phyloP scores from a whole-genome alignment of 129 eudicot genomes.

The Dittrichia graveolens region DNA sequence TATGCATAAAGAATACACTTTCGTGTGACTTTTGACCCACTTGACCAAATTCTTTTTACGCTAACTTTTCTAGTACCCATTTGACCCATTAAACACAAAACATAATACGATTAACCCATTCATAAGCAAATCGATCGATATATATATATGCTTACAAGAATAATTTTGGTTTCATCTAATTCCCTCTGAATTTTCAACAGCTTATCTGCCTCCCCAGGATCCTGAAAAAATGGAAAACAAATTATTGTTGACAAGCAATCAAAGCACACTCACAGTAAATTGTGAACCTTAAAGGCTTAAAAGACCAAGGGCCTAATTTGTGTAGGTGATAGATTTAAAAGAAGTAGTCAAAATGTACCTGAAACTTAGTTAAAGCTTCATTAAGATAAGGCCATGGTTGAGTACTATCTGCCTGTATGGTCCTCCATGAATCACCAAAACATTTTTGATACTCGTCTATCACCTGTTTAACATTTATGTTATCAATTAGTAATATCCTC shows the following conservation, averaged over 20 bases:
- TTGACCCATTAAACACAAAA: neutral
- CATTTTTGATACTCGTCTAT: conserved; percentile 81
- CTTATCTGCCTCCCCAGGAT: conserved; percentile 96
- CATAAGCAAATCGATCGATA: too few relatives aligned
- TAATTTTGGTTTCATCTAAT: conserved; percentile 95
- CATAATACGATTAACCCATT: neutral
- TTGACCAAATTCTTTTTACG: neutral
- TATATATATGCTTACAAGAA: conserved; percentile 61
- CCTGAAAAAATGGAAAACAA: conserved; percentile 41
- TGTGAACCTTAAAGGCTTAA: neutral
- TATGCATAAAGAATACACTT: neutral
- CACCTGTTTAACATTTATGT: conserved; percentile 47
- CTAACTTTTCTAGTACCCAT: neutral
- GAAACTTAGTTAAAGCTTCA: conserved; percentile 82
- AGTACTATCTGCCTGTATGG: conserved; percentile 61
- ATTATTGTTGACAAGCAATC: neutral
- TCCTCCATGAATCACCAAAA: conserved; percentile 90
- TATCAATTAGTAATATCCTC: neutral
- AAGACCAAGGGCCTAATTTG: neutral
- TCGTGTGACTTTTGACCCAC: neutral
- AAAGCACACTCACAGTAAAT: neutral
- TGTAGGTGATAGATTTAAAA: neutral
- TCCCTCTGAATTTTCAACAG: conserved; percentile 89
- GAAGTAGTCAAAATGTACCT: conserved; percentile 45
- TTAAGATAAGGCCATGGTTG: conserved; percentile 87